Base-by-base conservation (phyloP, 495 filamentous ascomycete species). In the Penicillium psychrofluorescens region DNA sequence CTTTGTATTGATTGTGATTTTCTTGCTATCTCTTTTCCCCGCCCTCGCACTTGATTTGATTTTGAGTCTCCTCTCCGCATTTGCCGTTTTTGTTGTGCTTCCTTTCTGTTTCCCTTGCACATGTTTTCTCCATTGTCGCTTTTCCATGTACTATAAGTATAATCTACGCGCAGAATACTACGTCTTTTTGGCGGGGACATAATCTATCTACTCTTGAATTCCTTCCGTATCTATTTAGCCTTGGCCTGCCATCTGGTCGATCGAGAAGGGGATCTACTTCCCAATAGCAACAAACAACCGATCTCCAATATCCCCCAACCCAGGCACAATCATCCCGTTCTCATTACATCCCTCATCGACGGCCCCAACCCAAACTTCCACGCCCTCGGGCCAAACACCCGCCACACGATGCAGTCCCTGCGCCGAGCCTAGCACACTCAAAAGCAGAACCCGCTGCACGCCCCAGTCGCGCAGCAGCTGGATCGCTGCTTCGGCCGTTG, bases 391-490 rank as follows among this genome's bases (percentile, higher is more conserved):
- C 78, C 87, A 90, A 58, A 84, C 79, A n/a, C 59, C 72, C 0
- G 85, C 86, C 4, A 85, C 91, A 34, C 74, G 71, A 36, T 50
- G 53, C 35, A 95, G 63, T 8, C 90, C 90, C 0, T 69, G 66
- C 38, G 68, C 68, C 15, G 84, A 86, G 1, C 77, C 88, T 13
- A 95, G 61, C 38, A 95, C 80, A 10, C 78, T 76, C n/a, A 95
- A 62, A 41, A 95, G 76, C 11, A 95, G 67, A 13, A 97, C 81
- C 53, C 77, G 80, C 66, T 82, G 72, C 11, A 88, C 85, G 9
- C 91, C 91, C 91, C 91, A 97, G 55, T 97, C 89, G 43, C 75
- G 75, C 45, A 97, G 69, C 2, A 90, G 85, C 56, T 91, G 83
- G 53, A 97, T 95, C 6, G 91, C 91, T 0, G 91, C 90, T 14